Conservation (phyloP, 768 basidiomycete species). For the Serendipita indica region DNA sequence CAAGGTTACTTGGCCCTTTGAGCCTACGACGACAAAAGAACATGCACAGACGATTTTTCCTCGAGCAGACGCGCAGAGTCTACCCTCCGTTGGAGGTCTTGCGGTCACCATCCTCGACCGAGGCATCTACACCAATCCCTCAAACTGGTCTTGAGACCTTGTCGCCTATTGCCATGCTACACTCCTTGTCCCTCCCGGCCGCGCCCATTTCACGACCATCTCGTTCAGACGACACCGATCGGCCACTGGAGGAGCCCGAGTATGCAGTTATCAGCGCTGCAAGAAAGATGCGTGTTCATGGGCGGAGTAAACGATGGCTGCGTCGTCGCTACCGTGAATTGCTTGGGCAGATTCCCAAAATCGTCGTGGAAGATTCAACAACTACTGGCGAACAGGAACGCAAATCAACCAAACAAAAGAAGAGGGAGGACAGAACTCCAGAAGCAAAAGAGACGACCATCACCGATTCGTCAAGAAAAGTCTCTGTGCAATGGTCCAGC, state of each 20-base stretch:
- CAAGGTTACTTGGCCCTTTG: constrained; percentile 43
- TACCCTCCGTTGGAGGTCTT: constrained; percentile 42
- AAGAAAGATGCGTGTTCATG: neutral
- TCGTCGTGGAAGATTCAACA: neutral
- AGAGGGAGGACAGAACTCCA: neutral
- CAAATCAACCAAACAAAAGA: neutral
- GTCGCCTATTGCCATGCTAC: neutral
- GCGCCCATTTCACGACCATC: neutral
- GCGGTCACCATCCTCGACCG: constrained; percentile 11
- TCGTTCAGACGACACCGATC: neutral
- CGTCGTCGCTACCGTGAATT: constrained; percentile 1
- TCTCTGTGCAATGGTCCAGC: neutral
- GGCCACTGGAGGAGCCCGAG: neutral
- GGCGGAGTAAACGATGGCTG: neutral
- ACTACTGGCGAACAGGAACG: too few relatives aligned
- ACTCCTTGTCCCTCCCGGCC: neutral
- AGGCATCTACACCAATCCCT: neutral
- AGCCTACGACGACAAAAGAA: constrained; percentile 66
- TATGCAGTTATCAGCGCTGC: neutral
- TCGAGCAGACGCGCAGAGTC: constrained; percentile 37
- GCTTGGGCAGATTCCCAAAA: neutral
- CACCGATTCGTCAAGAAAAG: neutral
- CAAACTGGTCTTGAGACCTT: neutral
- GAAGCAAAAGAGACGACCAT: neutral
- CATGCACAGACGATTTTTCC: constrained; percentile 52